These are phyloP conservation scores for Alternaria sp. DNA, from an alignment of 2,329 filamentous ascomycete species.

Conservation along the genomic window DNA sequence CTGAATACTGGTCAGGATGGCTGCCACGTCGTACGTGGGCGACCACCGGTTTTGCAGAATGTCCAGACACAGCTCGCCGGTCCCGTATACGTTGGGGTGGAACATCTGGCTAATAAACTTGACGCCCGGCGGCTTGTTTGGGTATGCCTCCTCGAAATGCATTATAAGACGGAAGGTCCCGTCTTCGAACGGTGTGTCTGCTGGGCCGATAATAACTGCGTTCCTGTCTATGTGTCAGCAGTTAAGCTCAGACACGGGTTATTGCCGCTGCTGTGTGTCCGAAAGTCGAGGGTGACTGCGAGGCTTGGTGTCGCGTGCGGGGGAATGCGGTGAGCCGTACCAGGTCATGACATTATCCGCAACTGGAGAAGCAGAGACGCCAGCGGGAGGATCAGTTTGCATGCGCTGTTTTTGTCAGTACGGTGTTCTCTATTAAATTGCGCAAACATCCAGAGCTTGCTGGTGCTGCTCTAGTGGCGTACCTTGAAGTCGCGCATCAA, in stretches of 20 bases:
- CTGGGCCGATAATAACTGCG: slow-evolving; percentile 95
- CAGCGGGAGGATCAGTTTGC: slow-evolving; percentile 97
- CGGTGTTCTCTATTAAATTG: slow-evolving; percentile 9
- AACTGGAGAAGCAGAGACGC: slow-evolving; percentile 93
- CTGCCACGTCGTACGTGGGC: slow-evolving; percentile 97
- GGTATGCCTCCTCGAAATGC: slow-evolving; percentile 99
- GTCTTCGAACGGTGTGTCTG: slow-evolving; percentile 97
- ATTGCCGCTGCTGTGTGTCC: background rate
- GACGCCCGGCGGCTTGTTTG: slow-evolving; percentile 95
- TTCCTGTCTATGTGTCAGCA: slow-evolving; percentile 70
- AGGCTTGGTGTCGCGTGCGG: slow-evolving; percentile 35
- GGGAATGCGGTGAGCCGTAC: slow-evolving; percentile 57
- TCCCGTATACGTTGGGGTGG: slow-evolving; percentile 97
- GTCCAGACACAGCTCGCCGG: slow-evolving; percentile 93
- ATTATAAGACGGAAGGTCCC: slow-evolving; percentile 97
- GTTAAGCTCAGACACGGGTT: background rate
- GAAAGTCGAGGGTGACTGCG: background rate
- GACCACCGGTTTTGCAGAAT: slow-evolving; percentile 99
- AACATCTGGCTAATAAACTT: slow-evolving; percentile 99
- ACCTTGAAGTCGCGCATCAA: slow-evolving; percentile 99
- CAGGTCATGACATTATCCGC: slow-evolving; percentile 98
- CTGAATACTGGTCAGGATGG: slow-evolving; percentile 95
- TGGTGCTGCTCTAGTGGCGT: slow-evolving; percentile 42
- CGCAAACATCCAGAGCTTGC: slow-evolving; percentile 1
- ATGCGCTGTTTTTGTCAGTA: slow-evolving; percentile 71